These are phyloP conservation scores for Phycomyces nitens DNA, from an alignment of 192 early-diverging fungal species.

Conservation along the genomic window DNA sequence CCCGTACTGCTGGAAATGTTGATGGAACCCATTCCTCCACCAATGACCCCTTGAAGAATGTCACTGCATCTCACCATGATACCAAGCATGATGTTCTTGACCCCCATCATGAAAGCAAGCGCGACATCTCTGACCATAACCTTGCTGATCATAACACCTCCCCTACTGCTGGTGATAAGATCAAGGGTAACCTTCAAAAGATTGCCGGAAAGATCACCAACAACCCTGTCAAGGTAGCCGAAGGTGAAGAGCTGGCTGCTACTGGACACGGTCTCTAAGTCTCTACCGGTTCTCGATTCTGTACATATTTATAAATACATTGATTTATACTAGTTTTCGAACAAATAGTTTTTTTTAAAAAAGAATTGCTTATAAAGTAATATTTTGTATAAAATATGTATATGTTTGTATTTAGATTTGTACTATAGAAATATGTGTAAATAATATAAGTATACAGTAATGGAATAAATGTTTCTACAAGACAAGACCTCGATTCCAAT, in stretches of 20 bases:
- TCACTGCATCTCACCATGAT: neutral
- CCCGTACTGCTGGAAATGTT: too few species aligned
- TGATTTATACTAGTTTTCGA: neutral
- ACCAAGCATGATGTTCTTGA: neutral
- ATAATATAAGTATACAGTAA: too few species aligned
- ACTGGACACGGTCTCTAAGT: neutral
- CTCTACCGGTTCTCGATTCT: neutral
- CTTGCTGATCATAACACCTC: neutral
- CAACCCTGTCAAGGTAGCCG: constrained; percentile 26
- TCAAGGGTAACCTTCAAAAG: constrained; percentile 32
- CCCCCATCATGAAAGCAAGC: neutral
- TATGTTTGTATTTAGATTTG: too few species aligned
- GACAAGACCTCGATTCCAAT: too few species aligned
- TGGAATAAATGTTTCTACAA: too few species aligned
- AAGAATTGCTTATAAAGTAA: too few species aligned
- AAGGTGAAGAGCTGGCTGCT: constrained; percentile 20
- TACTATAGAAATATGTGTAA: too few species aligned
- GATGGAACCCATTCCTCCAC: neutral
- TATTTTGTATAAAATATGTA: too few species aligned
- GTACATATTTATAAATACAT: neutral
- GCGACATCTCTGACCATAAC: neutral
- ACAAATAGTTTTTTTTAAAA: too few species aligned
- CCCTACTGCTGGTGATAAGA: constrained; percentile 26
- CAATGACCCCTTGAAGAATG: neutral
- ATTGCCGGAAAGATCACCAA: constrained; percentile 28